These are phyloP conservation scores for Umbilicaria muhlenbergii DNA, from an alignment of 495 filamentous ascomycete species.

Conservation along the genomic window DNA sequence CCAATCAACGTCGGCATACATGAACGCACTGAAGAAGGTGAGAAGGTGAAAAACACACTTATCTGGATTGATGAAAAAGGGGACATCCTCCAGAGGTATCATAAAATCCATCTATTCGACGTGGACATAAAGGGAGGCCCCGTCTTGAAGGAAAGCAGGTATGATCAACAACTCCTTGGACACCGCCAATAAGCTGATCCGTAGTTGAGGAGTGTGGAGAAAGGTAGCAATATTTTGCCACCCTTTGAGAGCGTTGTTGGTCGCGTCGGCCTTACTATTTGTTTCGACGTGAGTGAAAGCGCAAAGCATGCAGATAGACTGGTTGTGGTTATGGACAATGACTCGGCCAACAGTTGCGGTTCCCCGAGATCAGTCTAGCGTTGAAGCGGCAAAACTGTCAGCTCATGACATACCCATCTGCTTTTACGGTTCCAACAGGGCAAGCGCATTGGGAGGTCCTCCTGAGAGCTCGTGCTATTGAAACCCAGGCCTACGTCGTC, in stretches of 20 bases:
- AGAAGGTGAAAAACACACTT: constrained; percentile 45
- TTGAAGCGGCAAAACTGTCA: constrained; percentile 54
- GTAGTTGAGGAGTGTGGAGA: constrained; percentile 36
- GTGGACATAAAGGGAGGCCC: constrained; percentile 51
- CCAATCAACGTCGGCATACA: constrained; percentile 85
- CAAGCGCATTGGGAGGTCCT: constrained; percentile 72
- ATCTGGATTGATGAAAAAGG: constrained; percentile 57
- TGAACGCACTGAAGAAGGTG: constrained; percentile 44
- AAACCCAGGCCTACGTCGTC: constrained; percentile 76
- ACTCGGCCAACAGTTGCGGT: constrained; percentile 37
- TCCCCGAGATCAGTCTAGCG: constrained; percentile 58
- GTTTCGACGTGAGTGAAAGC: constrained; percentile 58
- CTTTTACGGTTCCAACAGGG: constrained; percentile 82
- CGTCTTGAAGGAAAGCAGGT: constrained; percentile 41
- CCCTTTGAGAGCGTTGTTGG: constrained; percentile 65
- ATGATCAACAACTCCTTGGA: background rate
- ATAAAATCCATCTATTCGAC: constrained; percentile 71
- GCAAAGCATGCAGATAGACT: background rate
- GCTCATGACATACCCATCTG: constrained; percentile 74
- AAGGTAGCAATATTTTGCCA: constrained; percentile 37
- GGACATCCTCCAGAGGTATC: constrained; percentile 44
- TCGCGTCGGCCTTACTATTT: constrained; percentile 63
- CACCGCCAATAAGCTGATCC: background rate
- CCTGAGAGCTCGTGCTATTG: constrained; percentile 69
- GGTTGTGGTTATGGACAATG: background rate